These are phyloP conservation scores for Hortiboletus flavorubellus DNA, from an alignment of 768 basidiomycete genomes.

Conservation along the genomic window DNA sequence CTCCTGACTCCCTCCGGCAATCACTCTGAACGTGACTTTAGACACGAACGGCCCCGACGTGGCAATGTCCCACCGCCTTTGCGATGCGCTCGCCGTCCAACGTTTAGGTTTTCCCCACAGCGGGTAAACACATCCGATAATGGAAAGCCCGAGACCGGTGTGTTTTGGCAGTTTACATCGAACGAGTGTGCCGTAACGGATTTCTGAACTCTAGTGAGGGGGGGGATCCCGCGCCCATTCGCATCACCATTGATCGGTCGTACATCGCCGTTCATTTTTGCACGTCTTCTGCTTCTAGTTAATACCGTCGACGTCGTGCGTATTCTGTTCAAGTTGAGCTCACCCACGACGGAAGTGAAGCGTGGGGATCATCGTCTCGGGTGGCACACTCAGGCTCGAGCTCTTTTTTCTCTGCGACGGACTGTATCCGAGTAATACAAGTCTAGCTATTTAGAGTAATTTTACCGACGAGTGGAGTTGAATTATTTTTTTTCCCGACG, in stretches of 20 bases:
- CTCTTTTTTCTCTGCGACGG: neutral
- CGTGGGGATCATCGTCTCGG: neutral
- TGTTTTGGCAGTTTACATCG: neutral
- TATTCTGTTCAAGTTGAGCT: neutral
- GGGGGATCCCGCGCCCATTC: neutral
- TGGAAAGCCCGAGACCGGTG: neutral
- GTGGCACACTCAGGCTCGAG: too few relatives aligned
- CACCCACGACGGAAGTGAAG: neutral
- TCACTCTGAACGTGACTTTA: neutral
- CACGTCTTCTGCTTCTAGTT: neutral
- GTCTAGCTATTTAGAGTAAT: neutral
- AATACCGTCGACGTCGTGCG: conserved; percentile 3
- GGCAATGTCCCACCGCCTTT: neutral
- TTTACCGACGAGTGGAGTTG: neutral
- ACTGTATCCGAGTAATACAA: too few relatives aligned
- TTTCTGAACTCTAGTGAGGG: neutral
- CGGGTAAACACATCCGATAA: neutral
- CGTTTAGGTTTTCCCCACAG: conserved; percentile 3
- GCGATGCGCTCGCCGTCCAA: neutral
- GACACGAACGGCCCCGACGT: conserved; percentile 1
- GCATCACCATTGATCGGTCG: conserved; percentile 7
- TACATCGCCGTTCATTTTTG: conserved; percentile 14
- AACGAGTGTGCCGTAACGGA: conserved; percentile 1
- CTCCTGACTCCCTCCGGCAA: conserved; percentile 7
- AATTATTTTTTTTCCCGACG: neutral